A percentile compares a stretch with the other conserved stretches of the same genome.
These are phyloP conservation scores for Acer yangbiense DNA, from an alignment of 345 rosid genomes.

Conservation along the genomic window DNA sequence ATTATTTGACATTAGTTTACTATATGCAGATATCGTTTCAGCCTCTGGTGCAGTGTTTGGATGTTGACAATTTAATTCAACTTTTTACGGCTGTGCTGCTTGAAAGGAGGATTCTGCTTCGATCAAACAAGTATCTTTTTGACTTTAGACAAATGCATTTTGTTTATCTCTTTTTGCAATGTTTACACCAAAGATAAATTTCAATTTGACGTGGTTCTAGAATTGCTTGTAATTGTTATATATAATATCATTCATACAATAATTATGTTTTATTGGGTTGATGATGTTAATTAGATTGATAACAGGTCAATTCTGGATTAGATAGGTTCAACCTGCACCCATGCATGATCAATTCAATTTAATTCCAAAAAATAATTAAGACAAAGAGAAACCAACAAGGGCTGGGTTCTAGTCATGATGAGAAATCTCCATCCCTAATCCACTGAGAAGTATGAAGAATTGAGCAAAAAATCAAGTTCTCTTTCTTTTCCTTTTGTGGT, in stretches of 20 bases:
- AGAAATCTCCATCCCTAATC: neutral
- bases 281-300: neutral
- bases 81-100: slow-evolving; percentile 89
- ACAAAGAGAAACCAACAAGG: neutral
- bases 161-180: neutral
- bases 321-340: neutral
- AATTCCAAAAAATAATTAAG: neutral
- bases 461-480: neutral
- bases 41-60: slow-evolving; percentile 94
- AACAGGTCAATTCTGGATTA: neutral
- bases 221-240: neutral
- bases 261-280: neutral
- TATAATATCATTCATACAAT: neutral
- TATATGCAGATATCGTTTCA: slow-evolving; percentile 90
- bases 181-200: neutral
- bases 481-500: neutral
- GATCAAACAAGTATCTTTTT: slow-evolving; percentile 80
- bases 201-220: neutral
- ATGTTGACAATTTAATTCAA: slow-evolving; percentile 88
- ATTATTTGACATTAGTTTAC: slow-evolving; percentile 9
- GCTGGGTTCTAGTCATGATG: neutral
- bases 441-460: neutral
- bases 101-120: slow-evolving; percentile 92
- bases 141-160: slow-evolving; percentile 10
- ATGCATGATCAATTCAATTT: neutral